Base-by-base conservation (phyloP, 441 rosid species). In the Brassica balearica region DNA sequence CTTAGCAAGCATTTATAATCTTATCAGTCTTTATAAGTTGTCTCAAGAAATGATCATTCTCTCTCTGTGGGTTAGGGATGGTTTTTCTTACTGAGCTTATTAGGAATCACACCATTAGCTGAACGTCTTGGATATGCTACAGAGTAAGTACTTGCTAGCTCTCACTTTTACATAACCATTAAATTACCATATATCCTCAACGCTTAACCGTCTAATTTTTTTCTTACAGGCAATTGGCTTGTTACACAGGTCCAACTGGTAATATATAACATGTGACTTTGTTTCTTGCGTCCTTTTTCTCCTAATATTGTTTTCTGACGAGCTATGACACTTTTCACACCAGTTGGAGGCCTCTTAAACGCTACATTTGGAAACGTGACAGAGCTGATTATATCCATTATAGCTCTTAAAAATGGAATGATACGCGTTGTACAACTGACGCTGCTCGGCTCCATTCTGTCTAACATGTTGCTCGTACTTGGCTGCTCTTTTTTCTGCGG, bases 311-410 rank as follows among this genome's bases (percentile, higher is more conserved):
- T 65, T 75, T 41, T 34, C 46, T 67, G 64, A 56, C 63, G 77
- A 43, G 74, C 46, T 60, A 56, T 36, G 22, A 25, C 58, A 4
- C 53, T 65, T 38, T 53, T 4, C 14, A 46, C 85, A 77, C 87
- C 87, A 93, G 97, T 93, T 80, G 97, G 98, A 19, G 97, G 97
- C 58, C 94, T 93, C 60, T 65, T 93, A 51, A 91, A 93, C 76
- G 97, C 97, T 20, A 89, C 95, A 55, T 89, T 91, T 77, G 98
- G 98, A 69, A 93, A 93, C 82, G 97, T 92, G 51, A 93, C 97
- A 4, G 98, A 93, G 77, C 55, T 93, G 79, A 88, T 93, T 56
- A 91, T 93, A 84, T 88, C 98, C 2, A 85, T 93, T 59, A 85
- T 85, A 61, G 97, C 98, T 60, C 78, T 91, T 81, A 91, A 82